A percentile compares a stretch with the other conserved stretches of the same genome.
Evolutionary conservation across 306 rosid species (phyloP).

Genomic region (Crataegus laevigata): DNA sequence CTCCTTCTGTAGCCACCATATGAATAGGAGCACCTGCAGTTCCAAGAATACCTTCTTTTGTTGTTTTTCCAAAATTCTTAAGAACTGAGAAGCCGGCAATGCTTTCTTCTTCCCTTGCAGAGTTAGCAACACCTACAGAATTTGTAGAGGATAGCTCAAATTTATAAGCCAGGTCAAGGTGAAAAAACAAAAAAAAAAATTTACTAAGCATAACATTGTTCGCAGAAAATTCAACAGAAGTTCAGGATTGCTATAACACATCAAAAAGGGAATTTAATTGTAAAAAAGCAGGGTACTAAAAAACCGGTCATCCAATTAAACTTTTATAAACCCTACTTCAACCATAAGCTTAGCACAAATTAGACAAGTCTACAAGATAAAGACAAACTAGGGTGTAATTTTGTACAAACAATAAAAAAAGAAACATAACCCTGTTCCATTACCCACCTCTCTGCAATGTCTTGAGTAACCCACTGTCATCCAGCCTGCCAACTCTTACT

Average conservation of each 20-base stretch:
- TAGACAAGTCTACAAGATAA: not conserved
- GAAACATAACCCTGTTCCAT: constrained; percentile 9
- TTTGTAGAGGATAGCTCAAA: constrained; percentile 11
- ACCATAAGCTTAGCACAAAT: not conserved
- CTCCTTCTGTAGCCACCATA: constrained; percentile 58
- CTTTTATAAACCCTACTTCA: not conserved
- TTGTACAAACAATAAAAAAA: not conserved
- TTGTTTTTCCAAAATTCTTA: constrained; percentile 49
- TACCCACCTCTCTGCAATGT: constrained; percentile 69
- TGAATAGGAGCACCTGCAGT: constrained; percentile 73
- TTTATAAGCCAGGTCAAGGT: not conserved
- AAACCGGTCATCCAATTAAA: not conserved
- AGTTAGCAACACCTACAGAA: constrained; percentile 52
- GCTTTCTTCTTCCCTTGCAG: constrained; percentile 47
- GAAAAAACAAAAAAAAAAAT: not conserved
- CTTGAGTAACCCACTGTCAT: constrained; percentile 70
- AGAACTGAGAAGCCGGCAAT: constrained; percentile 42
- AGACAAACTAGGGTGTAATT: not conserved
- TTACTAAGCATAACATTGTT: not conserved
- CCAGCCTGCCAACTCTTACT: constrained; percentile 75
- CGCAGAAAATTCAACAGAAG: not conserved
- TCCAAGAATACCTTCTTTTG: constrained; percentile 66
- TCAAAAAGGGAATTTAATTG: not conserved
- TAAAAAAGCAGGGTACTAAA: not conserved
- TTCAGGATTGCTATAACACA: not conserved